Conservation (phyloP, 73 alveolate genomes). For the Paramecium sonneborni region DNA sequence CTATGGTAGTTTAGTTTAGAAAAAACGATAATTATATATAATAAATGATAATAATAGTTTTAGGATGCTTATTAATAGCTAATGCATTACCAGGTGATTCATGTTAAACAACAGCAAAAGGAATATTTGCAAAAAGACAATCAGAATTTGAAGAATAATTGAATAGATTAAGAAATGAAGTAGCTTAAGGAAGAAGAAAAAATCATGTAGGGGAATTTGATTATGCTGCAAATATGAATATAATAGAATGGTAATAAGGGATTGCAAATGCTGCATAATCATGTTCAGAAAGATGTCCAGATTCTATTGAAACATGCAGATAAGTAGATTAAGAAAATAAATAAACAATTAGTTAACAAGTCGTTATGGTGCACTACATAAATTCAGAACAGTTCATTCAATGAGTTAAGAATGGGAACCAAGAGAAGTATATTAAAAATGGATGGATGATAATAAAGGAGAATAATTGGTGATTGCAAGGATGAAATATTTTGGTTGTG, state of each 20-base stretch:
- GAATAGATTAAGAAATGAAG: constrained; percentile 51
- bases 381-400: constrained; percentile 2
- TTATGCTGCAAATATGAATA: constrained; percentile 56
- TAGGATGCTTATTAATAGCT: not conserved
- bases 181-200: constrained; percentile 42
- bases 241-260: constrained; percentile 6
- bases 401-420: not conserved
- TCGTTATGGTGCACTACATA: constrained; percentile 35
- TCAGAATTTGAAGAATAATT: constrained; percentile 28
- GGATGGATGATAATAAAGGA: constrained; percentile 2
- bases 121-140: constrained; percentile 2
- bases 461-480: constrained; percentile 21
- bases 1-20: not conserved
- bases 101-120: constrained; percentile 34
- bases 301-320: constrained; percentile 38
- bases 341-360: not conserved
- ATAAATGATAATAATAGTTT: not conserved
- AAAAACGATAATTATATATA: constrained; percentile 19
- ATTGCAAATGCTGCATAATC: constrained; percentile 27
- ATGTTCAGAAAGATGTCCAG: constrained; percentile 53
- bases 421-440: not conserved
- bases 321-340: not conserved
- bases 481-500: constrained; percentile 26
- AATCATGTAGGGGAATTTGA: constrained; percentile 27
- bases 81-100: constrained; percentile 27